A percentile compares a stretch with the other conserved stretches of the same genome.
Evolutionary conservation across 2,329 filamentous ascomycete species (phyloP).

Genomic region (Paecilomyces niveus): DNA sequence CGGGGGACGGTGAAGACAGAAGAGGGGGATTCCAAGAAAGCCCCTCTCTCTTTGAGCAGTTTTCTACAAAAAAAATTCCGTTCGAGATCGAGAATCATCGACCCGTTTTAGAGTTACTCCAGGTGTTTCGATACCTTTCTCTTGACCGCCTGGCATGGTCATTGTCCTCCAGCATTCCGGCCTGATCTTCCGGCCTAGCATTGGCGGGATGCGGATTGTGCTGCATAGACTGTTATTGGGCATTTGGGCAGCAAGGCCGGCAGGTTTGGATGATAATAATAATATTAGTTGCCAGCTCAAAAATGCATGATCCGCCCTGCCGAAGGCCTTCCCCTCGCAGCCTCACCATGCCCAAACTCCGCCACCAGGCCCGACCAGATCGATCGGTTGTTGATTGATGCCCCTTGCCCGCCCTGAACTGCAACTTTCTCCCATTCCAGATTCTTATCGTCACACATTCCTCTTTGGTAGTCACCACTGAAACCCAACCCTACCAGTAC

Average conservation of each 20-base stretch:
- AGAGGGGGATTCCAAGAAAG: no score
- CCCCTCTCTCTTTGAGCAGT: no score
- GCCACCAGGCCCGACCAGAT: conserved; percentile 7
- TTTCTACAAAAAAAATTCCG: no score
- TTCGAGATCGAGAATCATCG: no score
- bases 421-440: background rate
- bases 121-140: background rate
- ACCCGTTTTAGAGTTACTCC: no score
- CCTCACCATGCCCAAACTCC: conserved; percentile 9
- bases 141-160: background rate
- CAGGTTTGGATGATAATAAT: conserved; percentile 2
- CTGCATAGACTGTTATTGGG: background rate
- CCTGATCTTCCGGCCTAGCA: background rate
- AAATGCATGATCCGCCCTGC: background rate
- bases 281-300: background rate
- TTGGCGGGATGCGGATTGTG: background rate
- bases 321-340: background rate
- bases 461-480: background rate
- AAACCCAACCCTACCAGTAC: background rate
- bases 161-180: background rate
- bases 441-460: background rate
- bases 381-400: background rate
- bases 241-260: background rate
- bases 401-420: background rate
- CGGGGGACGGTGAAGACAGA: no score